Conservation (phyloP, 2,329 filamentous ascomycete species). For the Neopestalotiopsis sp. region DNA sequence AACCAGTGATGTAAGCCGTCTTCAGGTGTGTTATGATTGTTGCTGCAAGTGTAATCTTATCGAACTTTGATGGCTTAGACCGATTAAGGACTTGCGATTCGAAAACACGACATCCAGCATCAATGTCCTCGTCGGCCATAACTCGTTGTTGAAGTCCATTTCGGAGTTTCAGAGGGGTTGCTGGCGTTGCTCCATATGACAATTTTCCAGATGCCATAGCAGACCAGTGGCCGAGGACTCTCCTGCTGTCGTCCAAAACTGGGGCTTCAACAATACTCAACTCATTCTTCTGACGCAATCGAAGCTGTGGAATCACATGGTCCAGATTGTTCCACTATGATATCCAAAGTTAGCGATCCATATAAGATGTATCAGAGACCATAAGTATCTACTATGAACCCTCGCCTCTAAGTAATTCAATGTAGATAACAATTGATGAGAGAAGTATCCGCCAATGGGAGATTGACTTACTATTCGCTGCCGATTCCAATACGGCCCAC, state of each 20-base stretch:
- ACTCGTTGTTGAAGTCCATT: not conserved
- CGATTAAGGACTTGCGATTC: slow-evolving; percentile 21
- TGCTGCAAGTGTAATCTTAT: slow-evolving; percentile 19
- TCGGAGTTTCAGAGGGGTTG: not conserved
- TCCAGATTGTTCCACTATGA: slow-evolving; percentile 21
- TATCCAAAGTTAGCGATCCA: not conserved
- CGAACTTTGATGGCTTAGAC: not conserved
- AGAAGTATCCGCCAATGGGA: not conserved
- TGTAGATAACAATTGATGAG: not conserved
- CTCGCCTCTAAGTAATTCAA: not conserved
- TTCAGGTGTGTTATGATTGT: slow-evolving; percentile 22
- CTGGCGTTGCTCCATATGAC: not conserved
- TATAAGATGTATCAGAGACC: not conserved
- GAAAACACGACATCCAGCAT: slow-evolving; percentile 24
- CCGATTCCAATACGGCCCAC: slow-evolving; percentile 25
- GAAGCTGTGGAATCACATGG: slow-evolving; percentile 21
- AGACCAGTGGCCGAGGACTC: no score
- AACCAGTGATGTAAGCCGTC: slow-evolving; percentile 25
- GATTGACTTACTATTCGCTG: slow-evolving; percentile 16
- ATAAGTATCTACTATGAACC: not conserved
- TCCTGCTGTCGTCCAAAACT: not conserved
- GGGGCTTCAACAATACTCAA: slow-evolving; percentile 11
- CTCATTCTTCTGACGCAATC: slow-evolving; percentile 24
- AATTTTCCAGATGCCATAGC: slow-evolving; percentile 10
- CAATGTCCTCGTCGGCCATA: slow-evolving; percentile 5